Evolutionary conservation across 31 red algal species (phyloP).

Genomic region (Endocladia muricata): DNA sequence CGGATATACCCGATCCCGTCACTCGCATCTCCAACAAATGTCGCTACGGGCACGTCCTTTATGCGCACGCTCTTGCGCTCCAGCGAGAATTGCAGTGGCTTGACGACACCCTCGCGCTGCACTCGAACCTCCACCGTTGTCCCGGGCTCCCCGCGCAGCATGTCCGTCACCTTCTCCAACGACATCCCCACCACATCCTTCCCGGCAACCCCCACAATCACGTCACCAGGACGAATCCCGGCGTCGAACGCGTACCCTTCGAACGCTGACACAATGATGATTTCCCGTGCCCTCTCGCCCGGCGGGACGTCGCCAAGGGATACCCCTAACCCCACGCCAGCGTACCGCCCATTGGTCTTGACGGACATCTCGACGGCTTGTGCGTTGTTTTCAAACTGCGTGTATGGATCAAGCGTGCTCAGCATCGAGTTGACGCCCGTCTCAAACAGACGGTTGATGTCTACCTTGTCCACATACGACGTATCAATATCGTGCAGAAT

Average conservation of each 20-base stretch:
- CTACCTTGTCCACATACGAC: conserved; percentile 91
- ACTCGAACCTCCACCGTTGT: conserved; percentile 69
- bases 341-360: conserved; percentile 82
- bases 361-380: conserved; percentile 87
- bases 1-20: conserved; percentile 92
- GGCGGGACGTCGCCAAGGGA: conserved; percentile 18
- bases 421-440: conserved; percentile 97
- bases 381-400: conserved; percentile 89
- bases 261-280: conserved; percentile 90
- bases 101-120: conserved; percentile 34
- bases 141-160: conserved; percentile 88
- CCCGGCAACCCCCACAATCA: conserved; percentile 67
- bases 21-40: conserved; percentile 49
- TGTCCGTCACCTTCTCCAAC: conserved; percentile 75
- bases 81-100: conserved; percentile 57
- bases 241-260: conserved; percentile 98
- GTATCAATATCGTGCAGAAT: conserved; percentile 85
- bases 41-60: conserved; percentile 82
- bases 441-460: conserved; percentile 92
- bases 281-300: conserved; percentile 4
- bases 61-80: conserved; percentile 66
- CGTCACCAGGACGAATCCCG: conserved; percentile 92
- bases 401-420: conserved; percentile 95
- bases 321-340: conserved; percentile 77
- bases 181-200: conserved; percentile 45